Evolutionary conservation across 148 eudicot genomes (phyloP), one percentile per base, ranked within the genome.

Genomic region (Salicornia ramosissima): DNA sequence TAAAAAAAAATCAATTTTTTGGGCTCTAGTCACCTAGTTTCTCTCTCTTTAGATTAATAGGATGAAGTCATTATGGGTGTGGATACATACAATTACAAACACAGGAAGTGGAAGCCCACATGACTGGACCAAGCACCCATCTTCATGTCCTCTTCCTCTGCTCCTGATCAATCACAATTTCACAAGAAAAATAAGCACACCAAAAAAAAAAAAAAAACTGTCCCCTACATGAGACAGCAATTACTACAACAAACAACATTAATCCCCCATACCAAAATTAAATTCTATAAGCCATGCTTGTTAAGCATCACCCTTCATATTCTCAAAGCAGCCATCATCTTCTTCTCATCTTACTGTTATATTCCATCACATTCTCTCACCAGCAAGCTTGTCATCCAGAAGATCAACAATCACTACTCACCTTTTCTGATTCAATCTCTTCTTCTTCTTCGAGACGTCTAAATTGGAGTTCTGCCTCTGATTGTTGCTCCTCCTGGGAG

Each of bases 401-500:
- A 1, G 97, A 91, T 75, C 80, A 64, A 6, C 75, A 74, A 42
- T 81, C 97, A 14, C 84, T 91, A 8, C 64, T 84, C 3, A 66
- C 78, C 24, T 84, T 91, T 64, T 81, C 82, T n/a, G 64, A 6
- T 21, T 62, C 50, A 13, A 8, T 88, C 50, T 68, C 82, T 16
- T 62, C 64, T 61, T 26, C 64, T 61, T 26, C 82, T 53, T 22
- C 71, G 12, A 11, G 78, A 4, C 80, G 83, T 10, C 73, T 86
- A 30, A 82, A 86, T 43, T 92, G 97, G 97, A 70, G 77, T 26
- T 33, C 80, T 75, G 62, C 54, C 0, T 22, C 59, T 3, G 87
- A 88, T 64, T 92, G 97, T 81, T 89, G 96, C 74, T 55, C 34
- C 10, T 87, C 47, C 26, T 92, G 97, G 97, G 86, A 87, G 49